Evolutionary conservation across 768 basidiomycete genomes (phyloP), one percentile per base, ranked within the genome.

Genomic region (Pleurotus tuber-regium): DNA sequence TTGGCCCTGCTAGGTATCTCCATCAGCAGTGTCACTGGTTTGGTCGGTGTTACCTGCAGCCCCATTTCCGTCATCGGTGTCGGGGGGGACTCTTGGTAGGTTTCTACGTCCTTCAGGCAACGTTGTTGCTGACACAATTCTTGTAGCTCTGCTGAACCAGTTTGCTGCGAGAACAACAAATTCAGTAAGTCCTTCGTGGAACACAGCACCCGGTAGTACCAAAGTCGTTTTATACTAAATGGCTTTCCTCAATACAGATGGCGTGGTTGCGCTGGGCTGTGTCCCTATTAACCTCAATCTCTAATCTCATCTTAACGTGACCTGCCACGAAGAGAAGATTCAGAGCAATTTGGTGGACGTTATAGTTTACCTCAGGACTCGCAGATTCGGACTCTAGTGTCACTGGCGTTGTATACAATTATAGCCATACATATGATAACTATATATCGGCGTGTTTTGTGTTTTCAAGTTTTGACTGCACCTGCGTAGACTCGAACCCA

Each of bases 111-210:
- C 9, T 4, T 4, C 35, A 49, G 16, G 14, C 25, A 6, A 39
- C 5, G 5, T n/a, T 10, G 5, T n/a, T 38, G 19, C 25, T n/a
- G 33, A 21, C 7, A 24, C 25, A 5, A 8, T 21, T 21, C 26
- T 25, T 35, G 21, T 50, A 66, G 66, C 59, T 35, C 59, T 50
- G 55, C 61, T 12, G 58, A 66, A n/a, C 49, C 63, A n/a, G 64
- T 66, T 25, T 69, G 66, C 60, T 67, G 66, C 57, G 57, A 58
- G 14, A 54, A 62, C 52, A 63, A 66, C 55, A 52, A 40, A 26
- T 64, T 61, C 60, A 54, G 65, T 66, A 55, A 57, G 63, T 44
- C 10, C n/a, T n/a, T n/a, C n/a, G n/a, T n/a, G n/a, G n/a, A n/a
- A n/a, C n/a, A n/a, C n/a, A n/a, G n/a, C n/a, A n/a, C n/a, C n/a